Evolutionary conservation across 2,329 filamentous ascomycete genomes (phyloP).

Genomic region (Stachybotrys echinatus): DNA sequence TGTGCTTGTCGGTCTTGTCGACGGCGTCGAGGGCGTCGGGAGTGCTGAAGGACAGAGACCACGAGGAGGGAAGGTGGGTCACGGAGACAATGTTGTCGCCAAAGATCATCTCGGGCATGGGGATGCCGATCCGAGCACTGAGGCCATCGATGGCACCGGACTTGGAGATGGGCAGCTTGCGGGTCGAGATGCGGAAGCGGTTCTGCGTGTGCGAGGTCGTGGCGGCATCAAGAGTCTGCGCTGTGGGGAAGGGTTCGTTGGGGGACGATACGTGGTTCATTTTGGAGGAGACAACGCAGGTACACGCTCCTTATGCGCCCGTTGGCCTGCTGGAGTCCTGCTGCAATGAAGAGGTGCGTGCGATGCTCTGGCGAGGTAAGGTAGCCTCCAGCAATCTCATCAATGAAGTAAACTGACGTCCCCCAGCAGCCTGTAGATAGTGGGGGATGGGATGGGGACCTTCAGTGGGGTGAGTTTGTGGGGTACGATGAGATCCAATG

Average conservation of each 20-base stretch:
- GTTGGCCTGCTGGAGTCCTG: too few species aligned
- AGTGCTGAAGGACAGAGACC: slow-evolving; percentile 77
- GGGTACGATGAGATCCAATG: background rate
- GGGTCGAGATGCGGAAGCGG: slow-evolving; percentile 70
- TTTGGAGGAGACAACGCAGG: slow-evolving; percentile 6
- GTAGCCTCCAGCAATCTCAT: too few species aligned
- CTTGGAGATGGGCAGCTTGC: slow-evolving; percentile 93
- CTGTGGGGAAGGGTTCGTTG: slow-evolving; percentile 51
- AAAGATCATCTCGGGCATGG: slow-evolving; percentile 98
- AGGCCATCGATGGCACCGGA: slow-evolving; percentile 84
- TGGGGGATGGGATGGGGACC: background rate
- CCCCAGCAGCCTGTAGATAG: background rate
- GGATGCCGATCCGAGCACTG: slow-evolving; percentile 72
- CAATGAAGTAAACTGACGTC: too few species aligned
- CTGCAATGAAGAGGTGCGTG: too few species aligned
- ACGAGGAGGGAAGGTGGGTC: slow-evolving; percentile 67
- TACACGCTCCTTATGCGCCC: too few species aligned
- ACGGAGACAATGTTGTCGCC: slow-evolving; percentile 85
- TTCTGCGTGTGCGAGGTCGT: slow-evolving; percentile 55
- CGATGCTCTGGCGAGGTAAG: too few species aligned
- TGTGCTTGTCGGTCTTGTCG: slow-evolving; percentile 85
- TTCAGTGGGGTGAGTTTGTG: background rate
- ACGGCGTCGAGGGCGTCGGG: slow-evolving; percentile 84
- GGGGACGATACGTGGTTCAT: slow-evolving; percentile 35
- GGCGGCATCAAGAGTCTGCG: slow-evolving; percentile 43